These are phyloP conservation scores for Rubroboletus pulcherrimus DNA, from an alignment of 768 basidiomycete genomes.

Conservation along the genomic window DNA sequence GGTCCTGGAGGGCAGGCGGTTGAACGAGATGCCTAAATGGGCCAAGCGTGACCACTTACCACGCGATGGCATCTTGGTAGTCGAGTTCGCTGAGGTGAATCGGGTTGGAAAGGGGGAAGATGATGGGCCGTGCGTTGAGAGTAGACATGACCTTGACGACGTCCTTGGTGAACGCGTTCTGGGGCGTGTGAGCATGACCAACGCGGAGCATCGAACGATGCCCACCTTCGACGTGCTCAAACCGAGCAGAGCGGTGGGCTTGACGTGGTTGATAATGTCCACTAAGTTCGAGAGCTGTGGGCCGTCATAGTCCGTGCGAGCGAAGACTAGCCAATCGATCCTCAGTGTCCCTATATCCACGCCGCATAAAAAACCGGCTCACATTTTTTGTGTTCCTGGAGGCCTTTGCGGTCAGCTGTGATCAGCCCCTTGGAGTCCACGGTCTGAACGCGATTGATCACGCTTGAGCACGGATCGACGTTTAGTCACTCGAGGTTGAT, in stretches of 20 bases:
- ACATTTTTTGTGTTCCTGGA: constrained; percentile 77
- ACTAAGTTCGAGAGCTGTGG: constrained; percentile 55
- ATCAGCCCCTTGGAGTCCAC: constrained; percentile 78
- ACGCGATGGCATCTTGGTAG: constrained; percentile 55
- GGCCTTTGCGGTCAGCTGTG: constrained; percentile 59
- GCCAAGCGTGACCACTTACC: constrained; percentile 32
- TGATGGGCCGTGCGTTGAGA: constrained; percentile 67
- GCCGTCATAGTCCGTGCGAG: constrained; percentile 65
- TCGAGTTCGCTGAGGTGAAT: constrained; percentile 57
- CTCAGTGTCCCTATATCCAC: neutral
- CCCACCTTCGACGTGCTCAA: constrained; percentile 53
- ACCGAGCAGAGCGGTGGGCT: constrained; percentile 75
- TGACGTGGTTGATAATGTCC: constrained; percentile 67
- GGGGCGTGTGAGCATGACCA: neutral
- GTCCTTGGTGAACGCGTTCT: constrained; percentile 59
- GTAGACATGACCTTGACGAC: constrained; percentile 61
- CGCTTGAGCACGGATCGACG: constrained; percentile 11
- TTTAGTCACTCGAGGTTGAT: neutral
- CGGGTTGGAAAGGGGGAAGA: constrained; percentile 81
- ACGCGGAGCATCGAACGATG: neutral
- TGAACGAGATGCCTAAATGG: neutral
- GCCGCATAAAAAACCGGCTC: constrained; percentile 5
- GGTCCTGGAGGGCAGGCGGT: constrained; percentile 40
- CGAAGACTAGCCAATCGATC: constrained; percentile 47
- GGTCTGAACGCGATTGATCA: constrained; percentile 38